phyloP scores from a whole-genome alignment of 208 protist genomes.

The Phytomonas sp. region DNA sequence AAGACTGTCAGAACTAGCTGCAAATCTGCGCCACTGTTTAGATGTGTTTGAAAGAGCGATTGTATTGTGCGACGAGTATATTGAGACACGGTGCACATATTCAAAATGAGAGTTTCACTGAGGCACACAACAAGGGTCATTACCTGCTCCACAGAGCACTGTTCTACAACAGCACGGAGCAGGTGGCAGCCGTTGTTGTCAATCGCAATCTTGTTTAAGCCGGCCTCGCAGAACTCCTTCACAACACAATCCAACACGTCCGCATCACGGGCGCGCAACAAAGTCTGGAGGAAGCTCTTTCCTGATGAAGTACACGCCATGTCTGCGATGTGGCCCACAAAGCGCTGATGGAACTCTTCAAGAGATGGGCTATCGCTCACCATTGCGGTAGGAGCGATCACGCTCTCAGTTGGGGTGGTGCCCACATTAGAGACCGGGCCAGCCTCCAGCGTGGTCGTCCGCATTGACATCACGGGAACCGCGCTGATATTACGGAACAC shows the following conservation, averaged over 20 bases:
- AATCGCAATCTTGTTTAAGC: slow-evolving; percentile 48
- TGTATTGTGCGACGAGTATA: slow-evolving; percentile 71
- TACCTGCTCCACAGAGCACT: slow-evolving; percentile 41
- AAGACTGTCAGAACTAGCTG: slow-evolving; percentile 51
- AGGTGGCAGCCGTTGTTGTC: slow-evolving; percentile 74
- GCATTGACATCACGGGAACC: slow-evolving; percentile 21
- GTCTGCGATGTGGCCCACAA: slow-evolving; percentile 38
- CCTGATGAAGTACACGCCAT: slow-evolving; percentile 47
- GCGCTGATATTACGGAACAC: slow-evolving; percentile 18
- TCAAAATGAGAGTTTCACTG: slow-evolving; percentile 60
- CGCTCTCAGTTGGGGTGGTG: slow-evolving; percentile 1
- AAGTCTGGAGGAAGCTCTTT: slow-evolving; percentile 38
- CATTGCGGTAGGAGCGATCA: background rate
- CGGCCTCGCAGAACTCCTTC: slow-evolving; percentile 30
- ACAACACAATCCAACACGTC: slow-evolving; percentile 34
- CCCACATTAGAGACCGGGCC: slow-evolving; percentile 2
- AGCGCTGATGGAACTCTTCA: slow-evolving; percentile 2
- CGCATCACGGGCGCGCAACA: slow-evolving; percentile 38
- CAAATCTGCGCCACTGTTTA: slow-evolving; percentile 30
- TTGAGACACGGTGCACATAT: slow-evolving; percentile 73
- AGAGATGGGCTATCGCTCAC: background rate
- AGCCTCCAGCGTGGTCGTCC: background rate
- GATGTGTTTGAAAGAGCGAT: slow-evolving; percentile 56
- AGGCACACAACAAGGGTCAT: slow-evolving; percentile 40
- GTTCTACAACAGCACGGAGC: slow-evolving; percentile 43